A percentile compares a stretch with the other conserved stretches of the same genome.
phyloP scores from a whole-genome alignment of 78 protist species.

The Monocercomonoides exilis region DNA sequence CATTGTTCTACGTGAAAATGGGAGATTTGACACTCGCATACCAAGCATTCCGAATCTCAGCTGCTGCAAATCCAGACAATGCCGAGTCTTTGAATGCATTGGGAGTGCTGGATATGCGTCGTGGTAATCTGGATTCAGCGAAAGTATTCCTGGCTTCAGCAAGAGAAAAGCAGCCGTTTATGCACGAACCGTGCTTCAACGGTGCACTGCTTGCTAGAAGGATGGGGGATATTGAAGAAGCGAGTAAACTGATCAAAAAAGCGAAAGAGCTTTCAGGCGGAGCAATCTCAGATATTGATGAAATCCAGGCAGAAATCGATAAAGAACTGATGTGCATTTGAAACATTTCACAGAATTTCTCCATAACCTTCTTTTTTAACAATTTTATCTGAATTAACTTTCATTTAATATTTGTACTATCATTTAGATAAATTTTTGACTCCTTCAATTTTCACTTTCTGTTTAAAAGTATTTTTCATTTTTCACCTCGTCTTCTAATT shows the following conservation, averaged over 20 bases:
- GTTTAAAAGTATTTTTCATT: too few relatives aligned
- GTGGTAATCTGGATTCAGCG: neutral
- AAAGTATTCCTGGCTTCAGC: neutral
- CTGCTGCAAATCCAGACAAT: neutral
- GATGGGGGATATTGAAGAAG: constrained; percentile 14
- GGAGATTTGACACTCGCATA: constrained; percentile 66
- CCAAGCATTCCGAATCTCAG: constrained; percentile 43
- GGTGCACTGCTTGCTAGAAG: neutral
- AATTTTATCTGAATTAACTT: too few relatives aligned
- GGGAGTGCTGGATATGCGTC: constrained; percentile 6
- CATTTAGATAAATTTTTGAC: too few relatives aligned
- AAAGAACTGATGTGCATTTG: neutral
- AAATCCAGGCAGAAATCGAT: neutral
- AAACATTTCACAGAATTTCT: too few relatives aligned
- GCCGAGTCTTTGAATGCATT: constrained; percentile 11
- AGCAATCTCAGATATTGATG: neutral
- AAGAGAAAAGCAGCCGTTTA: neutral
- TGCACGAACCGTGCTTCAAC: neutral
- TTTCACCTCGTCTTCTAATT: too few relatives aligned
- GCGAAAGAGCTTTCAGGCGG: neutral
- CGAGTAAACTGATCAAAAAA: neutral
- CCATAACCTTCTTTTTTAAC: too few relatives aligned
- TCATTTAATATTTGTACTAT: too few relatives aligned
- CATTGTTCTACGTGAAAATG: constrained; percentile 59
- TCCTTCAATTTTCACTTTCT: too few relatives aligned